Base-by-base conservation (phyloP, 345 rosid species). In the Excoecaria cochinchinensis region DNA sequence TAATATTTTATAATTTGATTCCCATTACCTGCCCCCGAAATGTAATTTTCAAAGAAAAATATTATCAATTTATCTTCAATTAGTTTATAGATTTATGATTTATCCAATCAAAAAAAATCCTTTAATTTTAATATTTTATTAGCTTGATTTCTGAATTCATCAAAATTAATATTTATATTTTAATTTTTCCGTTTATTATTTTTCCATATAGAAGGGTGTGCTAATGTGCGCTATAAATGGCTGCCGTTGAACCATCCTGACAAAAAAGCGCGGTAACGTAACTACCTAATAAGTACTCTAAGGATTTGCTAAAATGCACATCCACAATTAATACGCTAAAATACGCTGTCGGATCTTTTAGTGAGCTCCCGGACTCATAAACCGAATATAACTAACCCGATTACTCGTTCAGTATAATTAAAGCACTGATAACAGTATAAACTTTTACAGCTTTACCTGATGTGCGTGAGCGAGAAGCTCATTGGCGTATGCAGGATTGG, bases 391-490 rank as follows among this genome's bases (percentile, higher is more conserved):
- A 22, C 36, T 53, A 17, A 17, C 62, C 62, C 62, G 21, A 21
- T 58, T 21, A 21, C 4, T 58, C 2, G 13, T 11, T 21, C 36
- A 53, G 6, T 17, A 17, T 31, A 53, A 12, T 1, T 40, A 71
- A 53, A 25, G 42, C 10, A 3, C 8, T 9, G 36, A 22, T 25
- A 1, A 9, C n/a, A 22, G 36, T 9, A 36, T 31, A 55, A 47
- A n/a, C 7, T 58, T 58, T 11, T 31, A 31, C 31, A 31, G 31
- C 2, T 52, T 38, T 69, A 93, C 99, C 97, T 95, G 95, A 77
- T 85, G 82, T n/a, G 98, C 96, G 66, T 93, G 99, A 31, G 67
- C 75, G 83, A 95, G 91, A 13, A 95, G 95, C 83, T 87, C 83
- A 36, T 75, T 85, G 82, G 98, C 82, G 72, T 95, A 95, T 21